Percentiles rank a stretch among this genome's conserved stretches.
phyloP scores from a whole-genome alignment of 2,329 filamentous ascomycete species.

The Scedosporium boydii region DNA sequence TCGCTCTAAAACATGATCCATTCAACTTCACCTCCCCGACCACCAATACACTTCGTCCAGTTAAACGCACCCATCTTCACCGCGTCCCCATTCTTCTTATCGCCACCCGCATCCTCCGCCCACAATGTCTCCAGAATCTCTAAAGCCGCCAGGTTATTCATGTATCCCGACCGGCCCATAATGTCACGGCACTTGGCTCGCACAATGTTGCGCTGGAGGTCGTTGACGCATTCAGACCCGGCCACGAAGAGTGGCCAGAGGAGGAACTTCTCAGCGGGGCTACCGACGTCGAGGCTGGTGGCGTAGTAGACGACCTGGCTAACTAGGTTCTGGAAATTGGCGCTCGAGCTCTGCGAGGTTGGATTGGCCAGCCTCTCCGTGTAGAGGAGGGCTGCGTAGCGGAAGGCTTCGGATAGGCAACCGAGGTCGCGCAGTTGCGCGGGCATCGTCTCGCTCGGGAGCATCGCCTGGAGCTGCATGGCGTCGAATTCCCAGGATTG shows the following conservation, averaged over 20 bases:
- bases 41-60: constrained; percentile 49
- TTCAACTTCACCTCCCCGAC: constrained; percentile 48
- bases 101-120: constrained; percentile 43
- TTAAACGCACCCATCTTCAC: constrained; percentile 39
- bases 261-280: constrained; percentile 73
- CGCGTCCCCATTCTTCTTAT: constrained; percentile 22
- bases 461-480: constrained; percentile 36
- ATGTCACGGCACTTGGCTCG: constrained; percentile 76
- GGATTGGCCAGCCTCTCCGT: constrained; percentile 80
- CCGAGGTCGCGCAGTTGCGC: constrained; percentile 64
- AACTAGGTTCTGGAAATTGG: constrained; percentile 75
- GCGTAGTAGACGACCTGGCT: constrained; percentile 77
- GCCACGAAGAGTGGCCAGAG: constrained; percentile 84
- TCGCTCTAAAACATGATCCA: constrained; percentile 54
- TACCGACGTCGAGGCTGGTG: constrained; percentile 62
- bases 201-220: constrained; percentile 69
- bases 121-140: constrained; percentile 81
- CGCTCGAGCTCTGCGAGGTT: constrained; percentile 59
- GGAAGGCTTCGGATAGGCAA: constrained; percentile 83
- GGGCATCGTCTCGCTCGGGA: constrained; percentile 40
- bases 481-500: constrained; percentile 73
- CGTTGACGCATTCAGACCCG: constrained; percentile 79
- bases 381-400: constrained; percentile 81
- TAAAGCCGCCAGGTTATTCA: constrained; percentile 82
- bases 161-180: constrained; percentile 80